Conservation (phyloP, 805 yeast genomes). For the Pichia rugopelliculosa region DNA sequence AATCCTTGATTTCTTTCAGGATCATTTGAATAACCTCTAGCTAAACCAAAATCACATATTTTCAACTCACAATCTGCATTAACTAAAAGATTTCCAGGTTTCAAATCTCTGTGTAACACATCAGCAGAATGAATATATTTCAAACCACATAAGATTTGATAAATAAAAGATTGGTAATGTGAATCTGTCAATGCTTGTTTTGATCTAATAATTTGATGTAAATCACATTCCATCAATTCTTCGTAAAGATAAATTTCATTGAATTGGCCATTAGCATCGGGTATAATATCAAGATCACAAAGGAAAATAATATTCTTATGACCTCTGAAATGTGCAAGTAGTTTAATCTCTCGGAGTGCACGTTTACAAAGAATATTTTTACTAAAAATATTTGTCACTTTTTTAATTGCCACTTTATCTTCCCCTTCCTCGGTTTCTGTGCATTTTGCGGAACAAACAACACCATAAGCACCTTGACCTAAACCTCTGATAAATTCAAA, state of each 20-base stretch:
- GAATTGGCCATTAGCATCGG: conserved; percentile 59
- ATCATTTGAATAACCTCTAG: conserved; percentile 80
- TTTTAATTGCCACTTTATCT: conserved; percentile 89
- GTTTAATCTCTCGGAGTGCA: conserved; percentile 83
- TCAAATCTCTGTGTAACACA: conserved; percentile 88
- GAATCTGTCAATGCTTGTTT: conserved; percentile 92
- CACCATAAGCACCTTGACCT: conserved; percentile 98
- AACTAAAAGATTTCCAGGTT: conserved; percentile 88
- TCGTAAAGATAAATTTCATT: conserved; percentile 91
- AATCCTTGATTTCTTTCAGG: conserved; percentile 88
- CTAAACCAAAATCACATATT: conserved; percentile 94
- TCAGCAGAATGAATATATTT: conserved; percentile 94
- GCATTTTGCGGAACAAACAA: conserved; percentile 90
- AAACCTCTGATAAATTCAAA: conserved; percentile 86
- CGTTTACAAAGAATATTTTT: conserved; percentile 88
- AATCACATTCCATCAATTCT: conserved; percentile 97
- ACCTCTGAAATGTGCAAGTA: conserved; percentile 87
- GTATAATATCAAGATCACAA: conserved; percentile 89
- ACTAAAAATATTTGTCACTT: conserved; percentile 88
- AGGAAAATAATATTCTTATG: conserved; percentile 94
- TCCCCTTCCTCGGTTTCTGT: conserved; percentile 65
- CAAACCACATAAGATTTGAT: conserved; percentile 87
- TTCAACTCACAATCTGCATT: conserved; percentile 96
- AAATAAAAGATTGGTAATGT: conserved; percentile 88
- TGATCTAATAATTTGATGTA: conserved; percentile 93